Evolutionary conservation across 768 basidiomycete genomes (phyloP).

Genomic region (Pulveroboletus sp.): DNA sequence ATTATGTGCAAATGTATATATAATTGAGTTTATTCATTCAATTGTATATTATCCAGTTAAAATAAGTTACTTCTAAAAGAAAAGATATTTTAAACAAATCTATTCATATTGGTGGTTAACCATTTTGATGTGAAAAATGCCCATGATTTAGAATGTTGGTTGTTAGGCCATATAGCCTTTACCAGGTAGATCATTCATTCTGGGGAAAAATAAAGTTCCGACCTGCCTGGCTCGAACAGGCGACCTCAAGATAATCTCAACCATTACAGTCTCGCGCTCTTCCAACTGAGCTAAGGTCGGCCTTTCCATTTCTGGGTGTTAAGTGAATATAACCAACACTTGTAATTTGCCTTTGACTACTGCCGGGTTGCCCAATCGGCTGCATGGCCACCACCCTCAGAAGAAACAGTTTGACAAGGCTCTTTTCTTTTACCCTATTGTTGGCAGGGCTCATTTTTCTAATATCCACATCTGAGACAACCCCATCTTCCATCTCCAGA

Average conservation of each 20-base stretch:
- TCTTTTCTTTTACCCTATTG: conserved; percentile 19
- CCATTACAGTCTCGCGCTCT: conserved; percentile 46
- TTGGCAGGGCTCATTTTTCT: conserved; percentile 20
- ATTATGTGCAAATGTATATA: too few relatives aligned
- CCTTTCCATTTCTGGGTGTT: not conserved
- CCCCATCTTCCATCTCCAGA: conserved; percentile 29
- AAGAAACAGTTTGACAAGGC: conserved; percentile 24
- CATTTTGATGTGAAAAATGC: too few relatives aligned
- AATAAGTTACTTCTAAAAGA: too few relatives aligned
- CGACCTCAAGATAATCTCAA: conserved; percentile 45
- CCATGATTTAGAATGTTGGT: too few relatives aligned
- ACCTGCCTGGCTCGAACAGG: conserved; percentile 62
- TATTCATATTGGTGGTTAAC: too few relatives aligned
- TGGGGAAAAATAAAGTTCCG: conserved; percentile 28
- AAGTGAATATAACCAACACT: too few relatives aligned
- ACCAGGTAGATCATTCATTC: too few relatives aligned
- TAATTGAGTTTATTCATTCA: too few relatives aligned
- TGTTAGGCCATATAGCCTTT: too few relatives aligned
- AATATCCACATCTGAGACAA: conserved; percentile 12
- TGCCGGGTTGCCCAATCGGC: not conserved
- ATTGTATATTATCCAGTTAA: too few relatives aligned
- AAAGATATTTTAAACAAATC: too few relatives aligned
- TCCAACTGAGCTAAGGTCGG: conserved; percentile 42
- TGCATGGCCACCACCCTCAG: conserved; percentile 30
- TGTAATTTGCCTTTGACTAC: too few relatives aligned